Percentiles rank a stretch among this genome's conserved stretches.
Evolutionary conservation across 2,329 filamentous ascomycete genomes (phyloP).

Genomic region (Aspergillus transmontanensis): DNA sequence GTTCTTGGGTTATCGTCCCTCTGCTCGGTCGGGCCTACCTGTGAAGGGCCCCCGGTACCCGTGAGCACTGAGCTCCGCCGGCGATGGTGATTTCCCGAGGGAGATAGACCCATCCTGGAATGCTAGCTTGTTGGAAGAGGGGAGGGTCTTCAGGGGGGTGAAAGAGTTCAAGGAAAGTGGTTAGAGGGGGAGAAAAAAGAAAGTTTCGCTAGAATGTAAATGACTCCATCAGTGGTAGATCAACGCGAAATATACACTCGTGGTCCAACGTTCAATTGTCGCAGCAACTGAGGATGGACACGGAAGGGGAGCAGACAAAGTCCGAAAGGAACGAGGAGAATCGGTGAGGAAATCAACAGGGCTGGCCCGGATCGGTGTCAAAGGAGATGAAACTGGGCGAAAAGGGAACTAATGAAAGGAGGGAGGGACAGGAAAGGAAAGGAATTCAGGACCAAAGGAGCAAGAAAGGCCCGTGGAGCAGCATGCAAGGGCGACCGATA

Average conservation of each 20-base stretch:
- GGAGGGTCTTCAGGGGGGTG: constrained; percentile 7
- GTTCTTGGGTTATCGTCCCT: constrained; percentile 34
- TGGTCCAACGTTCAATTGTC: not conserved
- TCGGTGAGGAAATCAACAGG: constrained; percentile 6
- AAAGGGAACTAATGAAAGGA: constrained; percentile 8
- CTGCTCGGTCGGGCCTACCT: constrained; percentile 35
- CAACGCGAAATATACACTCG: not conserved
- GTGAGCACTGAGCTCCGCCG: constrained; percentile 43
- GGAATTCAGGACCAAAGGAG: constrained; percentile 10
- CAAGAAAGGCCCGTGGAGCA: constrained; percentile 3
- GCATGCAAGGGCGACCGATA: constrained; percentile 11
- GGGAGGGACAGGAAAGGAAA: constrained; percentile 10
- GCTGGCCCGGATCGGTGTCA: constrained; percentile 7
- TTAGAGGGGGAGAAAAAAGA: not conserved
- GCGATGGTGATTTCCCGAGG: constrained; percentile 39
- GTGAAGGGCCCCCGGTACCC: constrained; percentile 54
- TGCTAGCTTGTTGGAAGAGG: not conserved
- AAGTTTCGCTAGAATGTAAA: constrained; percentile 3
- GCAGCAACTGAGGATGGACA: constrained; percentile 2
- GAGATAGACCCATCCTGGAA: constrained; percentile 37
- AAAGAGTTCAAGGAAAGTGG: not conserved
- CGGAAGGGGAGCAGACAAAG: not conserved
- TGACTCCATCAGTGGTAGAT: constrained; percentile 10
- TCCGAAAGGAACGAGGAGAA: constrained; percentile 9
- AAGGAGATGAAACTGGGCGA: constrained; percentile 7